These are phyloP conservation scores for Oryza meyeriana DNA, from an alignment of 176 grass and related monocot species.

Conservation along the genomic window DNA sequence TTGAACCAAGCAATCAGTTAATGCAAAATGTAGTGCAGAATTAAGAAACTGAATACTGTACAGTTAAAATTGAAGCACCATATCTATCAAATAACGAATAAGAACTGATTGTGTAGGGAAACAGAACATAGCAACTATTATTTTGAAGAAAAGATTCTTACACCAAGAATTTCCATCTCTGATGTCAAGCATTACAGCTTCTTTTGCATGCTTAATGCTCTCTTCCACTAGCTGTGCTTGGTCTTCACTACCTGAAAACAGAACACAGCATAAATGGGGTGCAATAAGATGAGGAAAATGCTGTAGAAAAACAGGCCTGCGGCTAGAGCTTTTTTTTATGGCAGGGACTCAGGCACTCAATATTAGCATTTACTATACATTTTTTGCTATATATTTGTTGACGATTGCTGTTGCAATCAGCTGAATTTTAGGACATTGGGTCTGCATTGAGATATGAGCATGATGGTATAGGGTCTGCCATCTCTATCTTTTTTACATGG, in stretches of 20 bases:
- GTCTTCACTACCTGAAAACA: constrained; percentile 62
- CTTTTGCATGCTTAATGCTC: constrained; percentile 94
- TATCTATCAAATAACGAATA: not conserved
- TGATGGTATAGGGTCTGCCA: not conserved
- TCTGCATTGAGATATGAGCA: no score
- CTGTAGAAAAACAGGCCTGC: not conserved
- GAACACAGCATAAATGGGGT: not conserved
- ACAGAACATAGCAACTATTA: constrained; percentile 7
- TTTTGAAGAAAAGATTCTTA: constrained; percentile 53
- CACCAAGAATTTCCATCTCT: constrained; percentile 98
- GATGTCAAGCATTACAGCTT: constrained; percentile 90
- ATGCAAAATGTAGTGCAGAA: not conserved
- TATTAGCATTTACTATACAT: not conserved
- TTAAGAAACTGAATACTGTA: not conserved
- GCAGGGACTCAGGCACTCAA: not conserved
- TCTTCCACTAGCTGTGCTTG: constrained; percentile 66
- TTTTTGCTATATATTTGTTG: not conserved
- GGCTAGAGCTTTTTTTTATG: not conserved
- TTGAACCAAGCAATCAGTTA: constrained; percentile 3
- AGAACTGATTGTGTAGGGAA: not conserved
- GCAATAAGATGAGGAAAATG: not conserved
- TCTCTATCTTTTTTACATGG: not conserved
- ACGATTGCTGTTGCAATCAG: no score
- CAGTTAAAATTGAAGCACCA: not conserved
- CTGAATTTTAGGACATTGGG: no score